Percentiles rank a stretch among this genome's conserved stretches.
Evolutionary conservation across 371 early-diverging fungal genomes (phyloP).

Genomic region (Lichtheimia hyalospora): DNA sequence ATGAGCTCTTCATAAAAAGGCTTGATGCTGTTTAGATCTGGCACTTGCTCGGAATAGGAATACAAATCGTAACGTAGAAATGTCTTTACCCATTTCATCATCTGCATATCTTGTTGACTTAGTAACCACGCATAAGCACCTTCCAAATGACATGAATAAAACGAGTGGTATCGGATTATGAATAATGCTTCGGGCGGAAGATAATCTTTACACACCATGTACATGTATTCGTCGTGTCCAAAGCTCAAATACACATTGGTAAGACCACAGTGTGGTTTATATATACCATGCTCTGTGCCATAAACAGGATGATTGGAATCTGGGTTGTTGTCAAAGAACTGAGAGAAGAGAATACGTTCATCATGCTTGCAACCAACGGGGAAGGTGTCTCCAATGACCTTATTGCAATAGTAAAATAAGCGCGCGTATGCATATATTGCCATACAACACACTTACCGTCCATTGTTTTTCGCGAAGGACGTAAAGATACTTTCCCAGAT

Average conservation of each 20-base stretch:
- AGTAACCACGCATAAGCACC: constrained; percentile 50
- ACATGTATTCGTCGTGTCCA: constrained; percentile 68
- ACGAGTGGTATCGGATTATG: constrained; percentile 59
- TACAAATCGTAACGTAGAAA: constrained; percentile 65
- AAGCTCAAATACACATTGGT: constrained; percentile 50
- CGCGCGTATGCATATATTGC: not conserved
- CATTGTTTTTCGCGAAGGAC: constrained; percentile 56
- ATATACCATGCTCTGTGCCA: constrained; percentile 47
- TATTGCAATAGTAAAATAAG: not conserved
- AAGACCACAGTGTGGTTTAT: constrained; percentile 54
- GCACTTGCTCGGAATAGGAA: constrained; percentile 47
- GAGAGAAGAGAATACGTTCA: constrained; percentile 40
- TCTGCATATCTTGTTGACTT: constrained; percentile 41
- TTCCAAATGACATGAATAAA: constrained; percentile 54
- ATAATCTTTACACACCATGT: constrained; percentile 50
- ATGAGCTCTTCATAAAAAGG: constrained; percentile 52
- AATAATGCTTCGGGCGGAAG: constrained; percentile 49
- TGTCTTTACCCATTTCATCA: constrained; percentile 54
- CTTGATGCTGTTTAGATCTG: constrained; percentile 37
- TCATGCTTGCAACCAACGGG: constrained; percentile 22
- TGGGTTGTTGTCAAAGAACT: constrained; percentile 48
- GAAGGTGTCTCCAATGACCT: constrained; percentile 23
- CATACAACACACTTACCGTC: constrained; percentile 32
- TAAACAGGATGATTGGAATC: constrained; percentile 38
- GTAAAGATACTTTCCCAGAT: constrained; percentile 57